phyloP scores from a whole-genome alignment of 106 monocot genomes.

The Dioscorea zingiberensis region DNA sequence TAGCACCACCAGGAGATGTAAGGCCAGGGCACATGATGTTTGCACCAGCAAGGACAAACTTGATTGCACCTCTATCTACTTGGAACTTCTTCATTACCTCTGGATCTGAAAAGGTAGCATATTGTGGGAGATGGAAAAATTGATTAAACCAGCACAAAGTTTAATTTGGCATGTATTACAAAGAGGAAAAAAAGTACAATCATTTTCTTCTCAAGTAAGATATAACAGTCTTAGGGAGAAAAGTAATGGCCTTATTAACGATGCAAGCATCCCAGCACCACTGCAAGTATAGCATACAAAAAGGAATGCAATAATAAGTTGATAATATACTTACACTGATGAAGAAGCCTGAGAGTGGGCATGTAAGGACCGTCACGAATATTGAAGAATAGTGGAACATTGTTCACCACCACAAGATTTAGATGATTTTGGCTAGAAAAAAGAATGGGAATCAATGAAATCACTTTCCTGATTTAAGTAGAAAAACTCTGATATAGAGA shows the following conservation, averaged over 20 bases:
- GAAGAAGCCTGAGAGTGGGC: conserved; percentile 97
- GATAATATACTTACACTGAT: conserved; percentile 65
- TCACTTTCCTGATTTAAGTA: neutral
- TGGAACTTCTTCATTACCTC: conserved; percentile 96
- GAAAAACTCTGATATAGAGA: neutral
- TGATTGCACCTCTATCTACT: conserved; percentile 94
- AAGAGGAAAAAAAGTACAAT: too few species aligned
- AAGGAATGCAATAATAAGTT: too few species aligned
- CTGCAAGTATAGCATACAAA: too few species aligned
- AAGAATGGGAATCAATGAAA: neutral
- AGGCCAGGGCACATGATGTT: conserved; percentile 99
- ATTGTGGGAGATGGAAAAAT: too few species aligned
- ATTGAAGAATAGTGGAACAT: conserved; percentile 95
- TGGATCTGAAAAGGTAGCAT: conserved; percentile 51
- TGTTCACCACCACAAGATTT: conserved; percentile 96
- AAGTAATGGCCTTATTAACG: too few species aligned
- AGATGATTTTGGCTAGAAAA: conserved; percentile 86
- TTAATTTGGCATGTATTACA: too few species aligned
- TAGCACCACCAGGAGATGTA: conserved; percentile 83
- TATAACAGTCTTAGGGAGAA: too few species aligned
- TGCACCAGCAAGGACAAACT: conserved; percentile 95
- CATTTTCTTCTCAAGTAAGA: too few species aligned
- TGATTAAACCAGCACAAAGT: too few species aligned
- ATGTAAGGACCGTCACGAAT: conserved; percentile 99
- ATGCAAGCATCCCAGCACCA: too few species aligned